Evolutionary conservation across 2,329 filamentous ascomycete genomes (phyloP), one percentile per base, ranked within the genome.

Genomic region (Thelonectria olida): DNA sequence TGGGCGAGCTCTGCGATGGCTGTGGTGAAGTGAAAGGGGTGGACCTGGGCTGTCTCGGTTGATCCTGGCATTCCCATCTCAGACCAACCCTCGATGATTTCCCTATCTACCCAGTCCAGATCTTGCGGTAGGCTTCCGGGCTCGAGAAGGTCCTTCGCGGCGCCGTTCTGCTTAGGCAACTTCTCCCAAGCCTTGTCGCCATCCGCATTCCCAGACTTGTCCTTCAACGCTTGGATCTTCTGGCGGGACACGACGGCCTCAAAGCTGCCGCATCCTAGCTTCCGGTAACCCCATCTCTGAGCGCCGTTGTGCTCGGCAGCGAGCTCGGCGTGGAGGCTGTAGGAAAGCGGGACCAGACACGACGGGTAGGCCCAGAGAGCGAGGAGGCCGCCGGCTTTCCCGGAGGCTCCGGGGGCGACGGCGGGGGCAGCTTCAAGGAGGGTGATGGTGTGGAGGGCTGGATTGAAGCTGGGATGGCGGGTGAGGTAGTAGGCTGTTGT

Each of bases 401-500:
- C 96, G 8, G 93, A 97, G 36, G 96, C 95, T 22, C 92, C 95
- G n/a, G 92, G 88, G 7, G 96, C 96, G 66, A 98, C 90, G 44
- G 89, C 84, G 19, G 90, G 85, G 3, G 88, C 89, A 1, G 96
- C 93, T 81, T 99, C 96, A 55, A 98, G 84, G 27, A 99, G 83
- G 1, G 92, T 97, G 71, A 98, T 90, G 54, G 84, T 89, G 75
- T 97, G 92, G 54, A 87, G 85, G 20, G 85, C 78, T 41, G 89
- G 88, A 75, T 96, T 85, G 80, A 92, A 98, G 27, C 86, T 88
- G 25, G 92, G 89, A 75, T 98, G 94, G 65, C 92, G 89, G 2
- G 93, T 96, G 42, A 98, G 83, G 74, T 90, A 98, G 78, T 98
- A 98, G 59, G 95, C 94, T 5, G 92, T 93, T 50, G 92, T 96